These are phyloP conservation scores for Botrytis hyacinthi DNA, from an alignment of 2,329 filamentous ascomycete genomes.

Conservation along the genomic window DNA sequence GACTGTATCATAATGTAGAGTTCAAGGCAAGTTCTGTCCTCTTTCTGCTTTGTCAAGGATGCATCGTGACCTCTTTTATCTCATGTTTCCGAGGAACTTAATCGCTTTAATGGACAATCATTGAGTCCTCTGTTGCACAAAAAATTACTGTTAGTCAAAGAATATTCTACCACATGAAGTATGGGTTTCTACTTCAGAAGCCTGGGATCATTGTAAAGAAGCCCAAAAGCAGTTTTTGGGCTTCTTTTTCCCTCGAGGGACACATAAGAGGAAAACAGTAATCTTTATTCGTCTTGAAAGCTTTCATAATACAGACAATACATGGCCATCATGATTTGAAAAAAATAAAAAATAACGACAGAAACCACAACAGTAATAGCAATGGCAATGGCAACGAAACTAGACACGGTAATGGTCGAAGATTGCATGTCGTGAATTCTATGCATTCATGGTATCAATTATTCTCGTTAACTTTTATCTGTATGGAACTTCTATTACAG, in stretches of 20 bases:
- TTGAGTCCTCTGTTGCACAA: neutral
- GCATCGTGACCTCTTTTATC: neutral
- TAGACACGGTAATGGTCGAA: neutral
- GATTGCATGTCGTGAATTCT: neutral
- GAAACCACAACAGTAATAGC: neutral
- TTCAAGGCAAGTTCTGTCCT: neutral
- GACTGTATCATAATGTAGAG: neutral
- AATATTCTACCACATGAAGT: neutral
- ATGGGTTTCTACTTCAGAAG: neutral
- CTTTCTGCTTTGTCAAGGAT: too few relatives aligned
- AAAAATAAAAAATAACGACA: neutral
- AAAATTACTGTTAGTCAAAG: neutral
- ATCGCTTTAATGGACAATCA: neutral
- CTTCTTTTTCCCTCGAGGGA: neutral
- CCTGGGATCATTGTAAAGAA: neutral
- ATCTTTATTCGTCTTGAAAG: neutral
- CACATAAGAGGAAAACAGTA: neutral
- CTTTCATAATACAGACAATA: neutral
- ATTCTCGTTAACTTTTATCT: neutral
- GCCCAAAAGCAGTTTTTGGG: neutral
- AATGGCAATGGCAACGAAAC: neutral
- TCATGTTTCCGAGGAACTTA: neutral
- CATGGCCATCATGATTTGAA: neutral
- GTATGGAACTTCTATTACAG: neutral
- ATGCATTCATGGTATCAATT: slow-evolving; percentile 12